Evolutionary conservation across 2,329 filamentous ascomycete species (phyloP).

Genomic region (Didymosphaeria variabile): DNA sequence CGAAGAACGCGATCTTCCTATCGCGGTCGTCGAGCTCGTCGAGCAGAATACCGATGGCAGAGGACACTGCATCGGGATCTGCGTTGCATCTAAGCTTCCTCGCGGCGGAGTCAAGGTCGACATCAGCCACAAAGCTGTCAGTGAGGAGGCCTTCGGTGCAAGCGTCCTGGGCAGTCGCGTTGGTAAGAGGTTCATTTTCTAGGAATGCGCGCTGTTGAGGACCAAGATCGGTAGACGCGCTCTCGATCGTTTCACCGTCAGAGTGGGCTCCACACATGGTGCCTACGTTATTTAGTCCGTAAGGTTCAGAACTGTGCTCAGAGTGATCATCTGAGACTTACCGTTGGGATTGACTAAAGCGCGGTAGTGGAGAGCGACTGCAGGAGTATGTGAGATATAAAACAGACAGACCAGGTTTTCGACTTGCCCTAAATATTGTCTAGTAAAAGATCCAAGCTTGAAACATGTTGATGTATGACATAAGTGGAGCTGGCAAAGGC

Average conservation of each 20-base stretch:
- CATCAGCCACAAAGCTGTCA: neutral
- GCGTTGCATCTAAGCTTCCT: neutral
- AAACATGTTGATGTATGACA: neutral
- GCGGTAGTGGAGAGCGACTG: neutral
- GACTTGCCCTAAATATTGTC: neutral
- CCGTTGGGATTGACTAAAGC: neutral
- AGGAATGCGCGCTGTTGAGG: neutral
- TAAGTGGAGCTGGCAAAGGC: neutral
- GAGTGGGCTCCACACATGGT: neutral
- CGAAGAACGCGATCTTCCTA: conserved; percentile 1
- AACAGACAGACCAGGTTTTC: neutral
- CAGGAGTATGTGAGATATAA: neutral
- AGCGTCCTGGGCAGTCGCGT: neutral
- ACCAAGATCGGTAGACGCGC: neutral
- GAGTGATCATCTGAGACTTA: neutral
- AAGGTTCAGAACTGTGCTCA: neutral
- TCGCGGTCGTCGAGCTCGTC: neutral
- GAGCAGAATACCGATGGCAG: neutral
- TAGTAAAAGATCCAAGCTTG: neutral
- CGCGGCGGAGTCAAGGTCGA: conserved; percentile 2
- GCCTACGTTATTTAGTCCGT: neutral
- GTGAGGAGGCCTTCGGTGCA: neutral
- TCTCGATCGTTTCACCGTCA: neutral
- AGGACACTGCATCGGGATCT: neutral
- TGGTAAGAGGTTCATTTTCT: neutral